Percentiles rank a stretch among this genome's conserved stretches.
phyloP scores from a whole-genome alignment of 2,329 filamentous ascomycete species.

The Leptographium radiaticola region DNA sequence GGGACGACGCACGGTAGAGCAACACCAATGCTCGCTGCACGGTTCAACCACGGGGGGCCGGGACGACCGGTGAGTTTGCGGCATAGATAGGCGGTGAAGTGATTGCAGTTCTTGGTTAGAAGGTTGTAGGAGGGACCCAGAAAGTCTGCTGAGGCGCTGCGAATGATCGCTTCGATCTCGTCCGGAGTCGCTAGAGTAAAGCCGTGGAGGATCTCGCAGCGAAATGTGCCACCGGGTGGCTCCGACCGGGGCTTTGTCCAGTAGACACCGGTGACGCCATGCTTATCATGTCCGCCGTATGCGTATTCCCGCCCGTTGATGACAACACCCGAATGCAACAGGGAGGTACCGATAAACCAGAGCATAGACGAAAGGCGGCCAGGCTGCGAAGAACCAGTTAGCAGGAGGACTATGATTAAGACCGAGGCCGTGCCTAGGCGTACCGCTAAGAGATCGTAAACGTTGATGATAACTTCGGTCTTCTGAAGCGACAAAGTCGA shows the following conservation, averaged over 20 bases:
- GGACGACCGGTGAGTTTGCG: slow-evolving; percentile 56
- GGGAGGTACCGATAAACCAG: slow-evolving; percentile 64
- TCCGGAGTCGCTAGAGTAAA: slow-evolving; percentile 56
- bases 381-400: slow-evolving; percentile 34
- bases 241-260: slow-evolving; percentile 61
- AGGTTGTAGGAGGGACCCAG: slow-evolving; percentile 68
- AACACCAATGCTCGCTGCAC: slow-evolving; percentile 71
- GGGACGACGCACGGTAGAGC: slow-evolving; percentile 74
- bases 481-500: slow-evolving; percentile 57
- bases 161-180: slow-evolving; percentile 61
- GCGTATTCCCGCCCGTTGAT: slow-evolving; percentile 73
- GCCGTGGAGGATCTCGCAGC: slow-evolving; percentile 62
- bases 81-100: slow-evolving; percentile 70
- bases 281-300: slow-evolving; percentile 67
- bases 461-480: slow-evolving; percentile 62
- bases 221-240: slow-evolving; percentile 67
- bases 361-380: slow-evolving; percentile 62
- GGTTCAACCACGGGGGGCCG: slow-evolving; percentile 66
- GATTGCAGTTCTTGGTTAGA: slow-evolving; percentile 76
- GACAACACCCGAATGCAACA: slow-evolving; percentile 73
- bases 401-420: not conserved
- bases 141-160: slow-evolving; percentile 57
- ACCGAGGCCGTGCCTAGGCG: not conserved
- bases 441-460: slow-evolving; percentile 66
- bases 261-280: slow-evolving; percentile 64